Evolutionary conservation across 495 filamentous ascomycete genomes (phyloP).

Genomic region (Pseudotulostoma volvatum): DNA sequence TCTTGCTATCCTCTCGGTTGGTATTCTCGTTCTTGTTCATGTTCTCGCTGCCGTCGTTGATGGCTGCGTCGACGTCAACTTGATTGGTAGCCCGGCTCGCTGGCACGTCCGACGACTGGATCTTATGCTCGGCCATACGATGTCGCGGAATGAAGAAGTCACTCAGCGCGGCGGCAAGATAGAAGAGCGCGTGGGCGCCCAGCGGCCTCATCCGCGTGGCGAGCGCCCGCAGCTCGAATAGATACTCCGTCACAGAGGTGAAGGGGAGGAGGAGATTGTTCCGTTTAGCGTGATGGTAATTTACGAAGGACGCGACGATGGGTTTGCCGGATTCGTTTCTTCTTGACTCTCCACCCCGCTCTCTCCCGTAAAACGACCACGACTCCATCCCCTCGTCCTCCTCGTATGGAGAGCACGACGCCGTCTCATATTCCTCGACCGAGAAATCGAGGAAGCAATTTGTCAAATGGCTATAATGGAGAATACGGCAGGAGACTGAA

Average conservation of each 20-base stretch:
- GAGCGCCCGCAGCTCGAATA: constrained; percentile 71
- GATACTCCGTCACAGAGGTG: constrained; percentile 83
- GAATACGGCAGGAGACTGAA: constrained; percentile 89
- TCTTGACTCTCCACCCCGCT: too few relatives aligned
- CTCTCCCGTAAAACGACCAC: constrained; percentile 13
- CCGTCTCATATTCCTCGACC: constrained; percentile 46
- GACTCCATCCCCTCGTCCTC: too few relatives aligned
- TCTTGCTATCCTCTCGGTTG: constrained; percentile 16
- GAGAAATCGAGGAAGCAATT: constrained; percentile 95
- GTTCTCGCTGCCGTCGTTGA: constrained; percentile 19
- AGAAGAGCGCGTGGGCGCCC: constrained; percentile 66
- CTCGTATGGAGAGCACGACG: too few relatives aligned
- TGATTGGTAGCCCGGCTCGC: too few relatives aligned
- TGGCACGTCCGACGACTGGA: constrained; percentile 57
- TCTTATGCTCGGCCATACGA: constrained; percentile 95
- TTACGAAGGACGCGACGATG: constrained; percentile 71
- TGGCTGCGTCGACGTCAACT: too few relatives aligned
- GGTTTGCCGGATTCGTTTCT: too few relatives aligned
- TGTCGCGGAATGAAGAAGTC: constrained; percentile 92
- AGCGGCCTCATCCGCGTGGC: constrained; percentile 74
- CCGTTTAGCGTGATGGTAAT: constrained; percentile 67
- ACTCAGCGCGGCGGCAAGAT: constrained; percentile 86
- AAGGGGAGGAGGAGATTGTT: constrained; percentile 71
- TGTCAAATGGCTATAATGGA: constrained; percentile 87
- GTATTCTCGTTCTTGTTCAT: constrained; percentile 22